Base-by-base conservation (phyloP, 768 basidiomycete species). In the Trametes cingulata region DNA sequence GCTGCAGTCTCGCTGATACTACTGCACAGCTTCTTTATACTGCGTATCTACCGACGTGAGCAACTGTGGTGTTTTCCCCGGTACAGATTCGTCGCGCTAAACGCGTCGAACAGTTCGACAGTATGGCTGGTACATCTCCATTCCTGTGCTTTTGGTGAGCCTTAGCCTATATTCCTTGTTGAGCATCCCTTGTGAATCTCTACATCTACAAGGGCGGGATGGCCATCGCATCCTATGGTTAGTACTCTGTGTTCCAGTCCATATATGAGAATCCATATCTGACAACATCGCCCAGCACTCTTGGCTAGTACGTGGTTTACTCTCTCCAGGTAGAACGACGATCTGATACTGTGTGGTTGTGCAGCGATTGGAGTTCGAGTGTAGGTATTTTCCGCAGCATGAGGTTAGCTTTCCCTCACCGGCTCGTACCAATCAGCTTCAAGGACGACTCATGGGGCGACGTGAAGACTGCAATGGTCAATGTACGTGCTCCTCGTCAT, bases 221-320 rank as follows among this genome's bases (percentile, higher is more conserved):
- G 35, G 57, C 57, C n/a, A 5, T 58, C 5, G 57, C 57, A 19
- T 58, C 57, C n/a, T 58, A 49, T n/a, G 33, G 57, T 58, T 20
- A 43, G 57, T 45, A 10, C 25, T 17, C 17, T 25, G 19, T 5
- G 29, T n/a, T n/a, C n/a, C 6, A 10, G 29, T 33, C 4, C 4
- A 33, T 33, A 33, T 10, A 10, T 33, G 6, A 33, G 6, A 33
- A 10, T 4, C 10, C 10, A 4, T 33, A 33, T 5, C 29, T 10
- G 29, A 10, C 29, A 33, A 5, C 29, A 33, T 33, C 10, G 29
- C 10, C 29, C 10, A 33, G 29, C 29, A 33, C 29, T 33, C 29
- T 33, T 33, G 29, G 29, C 29, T 10, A 33, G 29, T 33, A 33
- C 29, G 29, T 33, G 6, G 6, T 33, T 4, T 33, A 4, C 29